Evolutionary conservation across 257 asterid species (phyloP), one percentile per base, ranked within the genome.

Genomic region (Coffea eugenioides): DNA sequence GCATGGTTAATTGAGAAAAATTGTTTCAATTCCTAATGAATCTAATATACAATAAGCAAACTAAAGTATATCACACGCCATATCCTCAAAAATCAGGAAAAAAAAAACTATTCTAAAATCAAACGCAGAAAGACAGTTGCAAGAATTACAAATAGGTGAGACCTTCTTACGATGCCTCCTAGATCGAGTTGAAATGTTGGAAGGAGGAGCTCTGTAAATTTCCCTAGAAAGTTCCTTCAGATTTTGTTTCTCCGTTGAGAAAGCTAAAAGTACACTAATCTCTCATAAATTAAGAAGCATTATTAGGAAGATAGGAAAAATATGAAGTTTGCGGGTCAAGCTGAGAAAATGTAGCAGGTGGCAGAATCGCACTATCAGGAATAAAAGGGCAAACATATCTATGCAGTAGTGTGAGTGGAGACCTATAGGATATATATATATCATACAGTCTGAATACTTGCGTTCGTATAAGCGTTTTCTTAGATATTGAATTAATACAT

Each of bases 101-200:
- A 34, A 68, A 68, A 8, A 39, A 20, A 64, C 16, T 8, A 7
- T 11, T 27, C 34, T 54, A 52, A 11, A 52, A 25, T 45, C 16
- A 36, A 27, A 65, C 46, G 39, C 65, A 73, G 14, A 23, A 77
- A 66, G 18, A 5, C 21, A 71, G 34, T 77, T 64, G 46, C 69
- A 70, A 11, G 45, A 45, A 78, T 64, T 62, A n/a, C 43, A 39
- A 49, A 57, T 41, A 15, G 7, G 34, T 72, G 10, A 36, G 4
- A 62, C 75, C 34, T 43, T 82, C n/a, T 18, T 77, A 21, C 59
- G 80, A 49, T 66, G 48, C 52, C 71, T 73, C 75, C 46, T 71
- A 69, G 43, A 34, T 80, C 9, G 77, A 69, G 67, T 80, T 57
- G 73, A 48, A 41, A 56, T 72, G 13, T 75, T 48, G 65, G 14